These are phyloP conservation scores for Exophiala phaeomuriformis DNA, from an alignment of 2,329 filamentous ascomycete genomes.

Conservation along the genomic window DNA sequence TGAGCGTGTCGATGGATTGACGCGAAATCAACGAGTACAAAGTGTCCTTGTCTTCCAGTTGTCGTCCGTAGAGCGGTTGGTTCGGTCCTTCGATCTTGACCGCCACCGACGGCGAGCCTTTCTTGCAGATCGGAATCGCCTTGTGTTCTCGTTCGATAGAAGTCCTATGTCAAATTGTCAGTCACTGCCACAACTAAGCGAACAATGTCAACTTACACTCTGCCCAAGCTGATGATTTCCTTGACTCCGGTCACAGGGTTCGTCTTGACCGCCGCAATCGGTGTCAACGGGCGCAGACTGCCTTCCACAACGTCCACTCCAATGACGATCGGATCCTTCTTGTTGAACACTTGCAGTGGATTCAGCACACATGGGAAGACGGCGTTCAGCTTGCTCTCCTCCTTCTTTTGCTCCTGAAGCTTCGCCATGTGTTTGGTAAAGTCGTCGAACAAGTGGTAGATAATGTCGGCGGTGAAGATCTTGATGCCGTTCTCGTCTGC, in stretches of 20 bases:
- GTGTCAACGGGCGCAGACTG: constrained; percentile 76
- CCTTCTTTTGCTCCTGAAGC: constrained; percentile 84
- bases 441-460: constrained; percentile 94
- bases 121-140: constrained; percentile 83
- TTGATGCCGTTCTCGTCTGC: constrained; percentile 93
- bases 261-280: constrained; percentile 76
- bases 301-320: constrained; percentile 95
- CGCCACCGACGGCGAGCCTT: constrained; percentile 92
- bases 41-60: constrained; percentile 82
- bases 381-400: constrained; percentile 88
- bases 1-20: constrained; percentile 84
- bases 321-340: constrained; percentile 88
- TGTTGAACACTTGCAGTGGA: constrained; percentile 94
- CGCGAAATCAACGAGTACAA: constrained; percentile 85
- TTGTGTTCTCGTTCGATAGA: constrained; percentile 98
- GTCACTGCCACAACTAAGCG: constrained; percentile 7
- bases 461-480: constrained; percentile 97
- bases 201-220: constrained; percentile 65
- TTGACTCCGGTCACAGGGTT: constrained; percentile 72
- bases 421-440: constrained; percentile 93
- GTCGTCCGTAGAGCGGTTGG: constrained; percentile 89
- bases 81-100: constrained; percentile 93
- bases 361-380: constrained; percentile 93
- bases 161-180: constrained; percentile 50
- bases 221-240: constrained; percentile 75